Evolutionary conservation across 2,329 filamentous ascomycete species (phyloP), one percentile per base, ranked within the genome.

Genomic region (Pseudogymnoascus verrucosus): DNA sequence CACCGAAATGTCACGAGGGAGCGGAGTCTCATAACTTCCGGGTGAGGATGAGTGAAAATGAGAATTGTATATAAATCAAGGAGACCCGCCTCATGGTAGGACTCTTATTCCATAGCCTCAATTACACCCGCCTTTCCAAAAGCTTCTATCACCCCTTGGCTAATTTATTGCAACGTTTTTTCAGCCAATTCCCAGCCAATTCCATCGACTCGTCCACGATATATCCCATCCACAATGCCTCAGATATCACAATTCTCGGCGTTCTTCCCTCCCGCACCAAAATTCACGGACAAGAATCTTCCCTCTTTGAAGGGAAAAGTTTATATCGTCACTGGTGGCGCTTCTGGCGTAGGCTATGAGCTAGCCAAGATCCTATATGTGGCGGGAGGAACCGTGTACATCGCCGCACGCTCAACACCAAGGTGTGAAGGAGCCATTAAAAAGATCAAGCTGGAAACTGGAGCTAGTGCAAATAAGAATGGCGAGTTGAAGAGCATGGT

Each of bases 281-380:
- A 70, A 2, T 75, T 80, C 62, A 80, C 78, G n/a, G 76, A 78
- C 34, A 68, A 73, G 37, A 71, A 77, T 26, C 72, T 80, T 1
- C 71, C 74, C 5, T 72, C 76, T 26, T 75, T 78, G 60, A 67
- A 67, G 11, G 77, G 76, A 63, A 77, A 74, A 67, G 71, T 74
- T 8, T 69, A 31, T 61, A 71, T 84, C 62, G 75, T 84, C 11
- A 84, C 82, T 7, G 70, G 71, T 16, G 67, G 67, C 4, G 68
- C 67, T 5, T 71, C 71, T 6, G 70, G 70, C 14, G 74, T 82
- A 3, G 82, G 81, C 5, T 76, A 76, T 61, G 79, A 82, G 65
- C 74, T 84, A 5, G 74, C 73, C 42, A 78, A 77, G 54, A 78
- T 84, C 10, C 74, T 85, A 5, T 85, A 84, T 69, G 68, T 70